Evolutionary conservation across 805 yeast species (phyloP), one percentile per base, ranked within the genome.

Genomic region (Kurtzmaniella cleridarum): DNA sequence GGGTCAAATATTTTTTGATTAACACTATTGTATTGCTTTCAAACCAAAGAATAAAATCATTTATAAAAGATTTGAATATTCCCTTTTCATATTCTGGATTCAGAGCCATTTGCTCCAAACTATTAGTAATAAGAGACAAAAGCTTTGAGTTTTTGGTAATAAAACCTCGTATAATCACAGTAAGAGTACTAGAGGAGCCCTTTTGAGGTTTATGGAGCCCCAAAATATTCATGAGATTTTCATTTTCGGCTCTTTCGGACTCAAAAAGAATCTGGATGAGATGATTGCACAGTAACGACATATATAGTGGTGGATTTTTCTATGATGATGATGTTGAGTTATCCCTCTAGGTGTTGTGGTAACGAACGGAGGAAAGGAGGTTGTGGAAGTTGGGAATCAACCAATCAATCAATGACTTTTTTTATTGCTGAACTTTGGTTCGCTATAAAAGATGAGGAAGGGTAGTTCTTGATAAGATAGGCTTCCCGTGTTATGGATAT

Each of bases 41-140:
- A n/a, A 60, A 47, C 71, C 71, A 68, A 30, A 62, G 36, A 20
- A 68, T 52, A 44, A 64, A 66, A 2, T 62, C 64, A 45, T 63
- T 68, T 27, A 66, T 55, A 29, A 66, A 64, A 37, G 43, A 39
- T 42, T 68, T 68, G 53, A 65, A 57, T 10, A 47, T 41, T 37
- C 59, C 62, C 31, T 46, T 53, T 14, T 55, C 62, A 6, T 35
- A 39, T 16, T 48, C 24, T 27, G 48, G 41, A 15, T 9, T 40
- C 15, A 33, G 26, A 20, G 24, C 8, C 24, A 20, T 5, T 20
- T 8, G 5, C 7, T 20, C 24, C 8, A 8, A 20, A 12, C 10
- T 13, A 12, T 30, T 33, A 28, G 47, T 43, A n/a, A 60, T 35
- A 2, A 53, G 18, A 9, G 50, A 30, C 11, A 62, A 40, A 31